These are phyloP conservation scores for Mycosphaerella arachidis DNA, from an alignment of 2,329 filamentous ascomycete genomes.

Conservation along the genomic window DNA sequence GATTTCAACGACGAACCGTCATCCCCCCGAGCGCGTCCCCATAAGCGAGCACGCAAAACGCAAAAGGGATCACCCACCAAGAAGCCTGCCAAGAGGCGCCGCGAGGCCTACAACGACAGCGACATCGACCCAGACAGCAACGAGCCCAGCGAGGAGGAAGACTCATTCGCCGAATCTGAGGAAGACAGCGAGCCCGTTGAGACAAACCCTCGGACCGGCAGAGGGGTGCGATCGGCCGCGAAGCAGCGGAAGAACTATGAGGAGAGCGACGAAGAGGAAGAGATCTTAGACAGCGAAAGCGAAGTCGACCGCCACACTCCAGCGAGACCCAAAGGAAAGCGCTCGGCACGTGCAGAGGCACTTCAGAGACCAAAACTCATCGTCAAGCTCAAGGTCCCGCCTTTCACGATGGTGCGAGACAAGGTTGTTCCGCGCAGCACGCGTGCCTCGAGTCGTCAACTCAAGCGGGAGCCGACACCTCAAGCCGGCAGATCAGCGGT, in stretches of 20 bases:
- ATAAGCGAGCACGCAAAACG: constrained; percentile 25
- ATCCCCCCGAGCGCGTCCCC: constrained; percentile 20
- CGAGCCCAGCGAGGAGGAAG: constrained; percentile 40
- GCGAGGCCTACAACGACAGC: constrained; percentile 42
- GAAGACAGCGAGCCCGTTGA: constrained; percentile 46
- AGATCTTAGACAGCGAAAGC: constrained; percentile 39
- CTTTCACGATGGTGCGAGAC: constrained; percentile 18
- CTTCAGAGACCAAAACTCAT: constrained; percentile 30
- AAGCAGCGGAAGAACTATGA: constrained; percentile 54
- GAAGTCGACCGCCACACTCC: constrained; percentile 20
- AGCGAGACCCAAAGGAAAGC: constrained; percentile 13
- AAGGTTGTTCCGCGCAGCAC: constrained; percentile 29
- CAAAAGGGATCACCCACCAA: constrained; percentile 18
- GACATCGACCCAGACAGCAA: constrained; percentile 39
- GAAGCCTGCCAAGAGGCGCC: constrained; percentile 33
- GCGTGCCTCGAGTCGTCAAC: constrained; percentile 38
- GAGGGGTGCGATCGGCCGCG: constrained; percentile 52
- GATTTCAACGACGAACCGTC: constrained; percentile 31
- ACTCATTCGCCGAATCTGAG: constrained; percentile 41
- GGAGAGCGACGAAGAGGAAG: constrained; percentile 47
- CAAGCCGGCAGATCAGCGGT: constrained; percentile 17
- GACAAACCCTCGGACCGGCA: constrained; percentile 53
- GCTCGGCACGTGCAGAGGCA: constrained; percentile 7
- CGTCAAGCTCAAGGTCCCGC: constrained; percentile 39
- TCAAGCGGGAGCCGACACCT: constrained; percentile 35